Conservation (phyloP, 345 rosid genomes). For the Acer saccharum region DNA sequence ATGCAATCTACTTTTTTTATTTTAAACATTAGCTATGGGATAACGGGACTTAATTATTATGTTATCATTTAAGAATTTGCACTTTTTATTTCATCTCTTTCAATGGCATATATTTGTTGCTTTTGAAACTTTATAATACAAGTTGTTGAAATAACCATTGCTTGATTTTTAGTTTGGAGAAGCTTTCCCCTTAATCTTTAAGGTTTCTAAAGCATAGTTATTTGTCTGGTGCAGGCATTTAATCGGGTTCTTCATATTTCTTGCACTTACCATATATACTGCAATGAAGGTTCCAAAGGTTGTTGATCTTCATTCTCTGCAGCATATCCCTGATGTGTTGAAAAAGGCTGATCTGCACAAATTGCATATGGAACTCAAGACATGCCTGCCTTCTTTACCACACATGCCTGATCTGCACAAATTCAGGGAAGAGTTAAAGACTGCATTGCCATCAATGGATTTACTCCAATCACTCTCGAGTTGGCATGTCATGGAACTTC, state of each 20-base stretch:
- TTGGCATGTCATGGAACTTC: constrained; percentile 81
- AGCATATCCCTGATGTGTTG: constrained; percentile 64
- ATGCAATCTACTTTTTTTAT: too few species aligned
- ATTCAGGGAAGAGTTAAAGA: constrained; percentile 46
- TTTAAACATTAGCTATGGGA: background rate
- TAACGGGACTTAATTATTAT: background rate
- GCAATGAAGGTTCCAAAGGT: constrained; percentile 78
- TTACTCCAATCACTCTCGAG: constrained; percentile 41
- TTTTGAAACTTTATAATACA: background rate
- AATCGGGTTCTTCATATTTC: constrained; percentile 97
- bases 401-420: constrained; percentile 58
- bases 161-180: constrained; percentile 1
- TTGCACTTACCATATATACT: constrained; percentile 82
- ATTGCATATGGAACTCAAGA: constrained; percentile 54
- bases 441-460: constrained; percentile 41
- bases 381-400: constrained; percentile 76
- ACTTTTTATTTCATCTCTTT: background rate
- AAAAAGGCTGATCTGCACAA: constrained; percentile 79
- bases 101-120: background rate
- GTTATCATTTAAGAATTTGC: background rate
- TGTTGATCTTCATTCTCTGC: constrained; percentile 79
- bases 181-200: background rate
- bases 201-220: background rate
- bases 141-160: background rate
- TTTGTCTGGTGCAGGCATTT: constrained; percentile 69